Evolutionary conservation across 352 stramenopile species (phyloP), one percentile per base, ranked within the genome.

Genomic region (Globisporangium spiculum): DNA sequence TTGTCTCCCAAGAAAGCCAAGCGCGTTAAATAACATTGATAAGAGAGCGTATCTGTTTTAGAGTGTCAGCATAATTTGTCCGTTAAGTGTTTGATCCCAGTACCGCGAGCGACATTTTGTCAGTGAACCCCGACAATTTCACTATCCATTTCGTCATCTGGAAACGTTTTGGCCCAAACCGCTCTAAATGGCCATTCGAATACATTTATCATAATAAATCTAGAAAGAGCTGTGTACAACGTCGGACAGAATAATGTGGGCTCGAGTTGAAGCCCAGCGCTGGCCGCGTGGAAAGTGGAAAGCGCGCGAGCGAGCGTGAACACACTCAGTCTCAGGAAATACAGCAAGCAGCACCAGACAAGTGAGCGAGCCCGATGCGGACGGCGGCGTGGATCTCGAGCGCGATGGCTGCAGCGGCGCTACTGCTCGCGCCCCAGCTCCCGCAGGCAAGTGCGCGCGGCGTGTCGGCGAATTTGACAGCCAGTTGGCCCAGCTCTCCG

Each of bases 401-500:
- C 16, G 60, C 53, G 44, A 54, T 69, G 46, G 41, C 75, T 3
- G 50, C 81, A 32, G 60, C 63, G 66, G 26, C 60, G 20, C 60
- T 73, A 36, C 69, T 76, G 46, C 66, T 75, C 14, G 63, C 69
- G 27, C 14, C 65, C 2, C 36, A 61, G 48, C 60, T 68, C 22
- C 63, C 62, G 16, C 57, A 67, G 4, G 66, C 50, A 44, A 52
- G 64, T 52, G 78, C 77, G 20, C 73, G 81, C 27, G 71, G 72
- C 16, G 74, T 90, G 10, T 73, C 83, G 12, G 81, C 84, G 53
- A 90, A 86, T 48, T 59, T 90, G 60, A 86, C 78, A 38, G 81
- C 81, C 62, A 88, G 80, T 44, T 90, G 81, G 81, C 80, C 78
- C 53, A 90, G 78, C 61, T 84, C 81, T 3, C 66, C 73, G 66